These are phyloP conservation scores for Colletotrichum limetticola DNA, from an alignment of 2,329 filamentous ascomycete genomes.

Conservation along the genomic window DNA sequence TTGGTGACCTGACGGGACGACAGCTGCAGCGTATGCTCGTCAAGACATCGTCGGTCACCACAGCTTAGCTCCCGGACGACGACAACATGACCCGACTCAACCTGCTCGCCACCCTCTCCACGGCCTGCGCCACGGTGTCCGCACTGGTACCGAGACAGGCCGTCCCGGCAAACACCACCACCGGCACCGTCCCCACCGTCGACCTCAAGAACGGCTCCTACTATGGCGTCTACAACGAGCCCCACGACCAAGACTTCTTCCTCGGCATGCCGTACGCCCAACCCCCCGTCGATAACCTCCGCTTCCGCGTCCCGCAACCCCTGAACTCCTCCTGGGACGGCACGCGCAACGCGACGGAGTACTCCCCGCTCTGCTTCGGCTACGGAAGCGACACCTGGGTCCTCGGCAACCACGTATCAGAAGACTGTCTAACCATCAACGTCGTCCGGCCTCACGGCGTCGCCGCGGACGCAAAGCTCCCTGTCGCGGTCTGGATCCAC, in stretches of 20 bases:
- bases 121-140: constrained; percentile 27
- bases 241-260: constrained; percentile 61
- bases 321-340: constrained; percentile 57
- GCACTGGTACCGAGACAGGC: constrained; percentile 25
- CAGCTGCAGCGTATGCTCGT: constrained; percentile 8
- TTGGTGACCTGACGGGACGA: too few relatives aligned
- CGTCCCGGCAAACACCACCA: constrained; percentile 11
- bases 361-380: constrained; percentile 59
- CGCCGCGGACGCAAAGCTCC: constrained; percentile 54
- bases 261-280: constrained; percentile 68
- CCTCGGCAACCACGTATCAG: constrained; percentile 40
- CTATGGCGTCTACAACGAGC: constrained; percentile 49
- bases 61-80: background rate
- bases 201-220: constrained; percentile 45
- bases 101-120: constrained; percentile 19
- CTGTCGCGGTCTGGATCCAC: constrained; percentile 70
- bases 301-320: constrained; percentile 62
- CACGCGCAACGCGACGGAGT: constrained; percentile 55
- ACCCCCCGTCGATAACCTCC: constrained; percentile 59
- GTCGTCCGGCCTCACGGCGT: constrained; percentile 41
- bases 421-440: constrained; percentile 46
- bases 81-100: constrained; percentile 22
- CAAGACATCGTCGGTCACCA: background rate
- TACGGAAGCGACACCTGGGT: constrained; percentile 53
- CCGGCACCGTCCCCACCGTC: constrained; percentile 16